Conservation (phyloP, 2,329 filamentous ascomycete species). For the Amesomyces nigricolor region DNA sequence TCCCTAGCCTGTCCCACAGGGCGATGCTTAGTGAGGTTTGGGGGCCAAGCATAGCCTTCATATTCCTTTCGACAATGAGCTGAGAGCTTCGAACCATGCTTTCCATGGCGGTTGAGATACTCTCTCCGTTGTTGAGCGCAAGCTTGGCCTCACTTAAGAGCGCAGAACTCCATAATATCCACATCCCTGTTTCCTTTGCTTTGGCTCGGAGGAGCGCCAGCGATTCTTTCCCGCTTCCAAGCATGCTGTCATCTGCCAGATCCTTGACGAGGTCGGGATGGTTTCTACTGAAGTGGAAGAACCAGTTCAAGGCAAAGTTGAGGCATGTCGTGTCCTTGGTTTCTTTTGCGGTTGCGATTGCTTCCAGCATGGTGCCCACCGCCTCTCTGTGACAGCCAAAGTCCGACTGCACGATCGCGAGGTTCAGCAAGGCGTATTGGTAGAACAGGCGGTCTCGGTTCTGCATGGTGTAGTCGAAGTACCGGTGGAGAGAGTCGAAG, state of each 20-base stretch:
- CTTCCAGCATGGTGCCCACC: conserved; percentile 89
- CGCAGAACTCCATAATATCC: conserved; percentile 75
- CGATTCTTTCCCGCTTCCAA: conserved; percentile 74
- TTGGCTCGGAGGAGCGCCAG: conserved; percentile 79
- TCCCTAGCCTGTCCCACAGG: conserved; percentile 70
- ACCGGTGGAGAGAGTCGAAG: conserved; percentile 86
- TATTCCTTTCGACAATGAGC: conserved; percentile 69
- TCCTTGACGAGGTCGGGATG: conserved; percentile 70
- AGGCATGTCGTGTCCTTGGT: conserved; percentile 88
- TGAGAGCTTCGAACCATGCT: conserved; percentile 77
- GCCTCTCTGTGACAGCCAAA: conserved; percentile 90
- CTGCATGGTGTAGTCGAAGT: conserved; percentile 95
- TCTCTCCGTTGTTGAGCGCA: conserved; percentile 64
- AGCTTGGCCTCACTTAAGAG: conserved; percentile 82
- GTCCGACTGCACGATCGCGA: conserved; percentile 89
- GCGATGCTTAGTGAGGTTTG: conserved; percentile 68
- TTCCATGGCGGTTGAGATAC: conserved; percentile 61
- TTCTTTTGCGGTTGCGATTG: conserved; percentile 88
- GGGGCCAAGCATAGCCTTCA: conserved; percentile 66
- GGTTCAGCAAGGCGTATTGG: conserved; percentile 89
- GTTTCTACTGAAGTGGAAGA: conserved; percentile 87
- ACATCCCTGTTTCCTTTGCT: conserved; percentile 81
- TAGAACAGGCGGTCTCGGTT: conserved; percentile 79
- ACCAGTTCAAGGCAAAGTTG: conserved; percentile 93
- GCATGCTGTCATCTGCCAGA: conserved; percentile 64